Evolutionary conservation across 345 rosid species (phyloP), one percentile per base, ranked within the genome.

Genomic region (Firmiana major): DNA sequence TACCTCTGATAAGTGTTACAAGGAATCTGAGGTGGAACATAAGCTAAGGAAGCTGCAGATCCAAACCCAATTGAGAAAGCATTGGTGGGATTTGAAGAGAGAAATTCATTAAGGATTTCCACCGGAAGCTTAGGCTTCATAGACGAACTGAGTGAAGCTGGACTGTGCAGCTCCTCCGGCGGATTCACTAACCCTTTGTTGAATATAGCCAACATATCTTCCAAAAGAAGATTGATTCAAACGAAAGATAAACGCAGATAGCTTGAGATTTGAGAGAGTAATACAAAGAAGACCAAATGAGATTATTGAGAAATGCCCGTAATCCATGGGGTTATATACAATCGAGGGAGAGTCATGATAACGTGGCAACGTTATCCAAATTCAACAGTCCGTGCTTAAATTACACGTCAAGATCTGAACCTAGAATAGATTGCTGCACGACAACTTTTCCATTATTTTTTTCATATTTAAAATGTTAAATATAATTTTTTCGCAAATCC

Each of bases 91-190:
- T 84, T 54, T 19, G 85, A 76, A 22, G 87, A 71, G 2, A 76
- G 34, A 75, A 90, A 92, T 24, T 82, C 83, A 38, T 75, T 62
- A 34, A 85, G 26, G 57, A 89, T 89, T 54, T 89, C 83, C 2
- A 62, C 66, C 8, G 94, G 87, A 28, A 77, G 82, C 84, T 87
- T 84, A 0, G 89, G 83, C 43, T 76, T 76, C 49, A 48, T 73
- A 0, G 86, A 55, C 10, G 83, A 79, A 16, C 22, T 63, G 46
- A 77, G 42, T 2, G 87, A 81, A 73, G 84, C 87, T 6, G 92
- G 91, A 72, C 97, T 84, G 51, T 84, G 81, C 43, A 92, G 88
- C 89, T 92, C 97, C 75, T 83, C 70, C 0, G 97, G 97, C 22
- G 94, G 88, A 71, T 85, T 81, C 74, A 88, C 88, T 24, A 90